phyloP scores from a whole-genome alignment of 805 yeast genomes.

The Torulaspora maleeae region DNA sequence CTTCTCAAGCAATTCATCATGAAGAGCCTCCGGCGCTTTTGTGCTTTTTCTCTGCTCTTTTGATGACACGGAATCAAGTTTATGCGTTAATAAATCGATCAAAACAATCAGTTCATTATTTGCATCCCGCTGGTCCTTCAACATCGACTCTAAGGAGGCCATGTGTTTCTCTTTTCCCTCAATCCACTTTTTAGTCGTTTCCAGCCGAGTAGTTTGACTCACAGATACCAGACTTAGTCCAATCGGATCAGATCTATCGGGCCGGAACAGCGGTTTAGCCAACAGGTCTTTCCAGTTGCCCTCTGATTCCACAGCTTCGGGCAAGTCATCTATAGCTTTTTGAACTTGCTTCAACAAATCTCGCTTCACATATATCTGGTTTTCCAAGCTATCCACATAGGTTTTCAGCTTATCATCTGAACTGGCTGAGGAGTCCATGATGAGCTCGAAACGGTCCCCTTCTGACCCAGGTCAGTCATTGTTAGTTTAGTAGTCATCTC shows the following conservation, averaged over 20 bases:
- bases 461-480: neutral
- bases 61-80: neutral
- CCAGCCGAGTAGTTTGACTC: slow-evolving; percentile 16
- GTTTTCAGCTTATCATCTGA: slow-evolving; percentile 11
- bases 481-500: neutral
- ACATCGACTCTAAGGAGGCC: slow-evolving; percentile 8
- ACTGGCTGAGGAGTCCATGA: neutral
- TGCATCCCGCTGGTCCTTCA: slow-evolving; percentile 16
- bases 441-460: neutral
- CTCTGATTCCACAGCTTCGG: slow-evolving; percentile 2
- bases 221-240: slow-evolving; percentile 26
- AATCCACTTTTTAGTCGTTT: slow-evolving; percentile 19
- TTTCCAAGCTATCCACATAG: slow-evolving; percentile 21
- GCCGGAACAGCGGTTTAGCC: slow-evolving; percentile 26
- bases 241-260: slow-evolving; percentile 34
- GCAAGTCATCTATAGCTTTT: slow-evolving; percentile 17
- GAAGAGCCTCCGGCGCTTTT: slow-evolving; percentile 7
- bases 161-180: slow-evolving; percentile 4
- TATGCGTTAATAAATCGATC: slow-evolving; percentile 9
- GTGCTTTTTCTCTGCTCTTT: neutral
- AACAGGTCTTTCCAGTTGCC: slow-evolving; percentile 20
- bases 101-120: slow-evolving; percentile 20
- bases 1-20: slow-evolving; percentile 10
- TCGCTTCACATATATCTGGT: slow-evolving; percentile 27
- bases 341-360: slow-evolving; percentile 27